Evolutionary conservation across 768 basidiomycete species (phyloP).

Genomic region (Boletus vermiculosoides): DNA sequence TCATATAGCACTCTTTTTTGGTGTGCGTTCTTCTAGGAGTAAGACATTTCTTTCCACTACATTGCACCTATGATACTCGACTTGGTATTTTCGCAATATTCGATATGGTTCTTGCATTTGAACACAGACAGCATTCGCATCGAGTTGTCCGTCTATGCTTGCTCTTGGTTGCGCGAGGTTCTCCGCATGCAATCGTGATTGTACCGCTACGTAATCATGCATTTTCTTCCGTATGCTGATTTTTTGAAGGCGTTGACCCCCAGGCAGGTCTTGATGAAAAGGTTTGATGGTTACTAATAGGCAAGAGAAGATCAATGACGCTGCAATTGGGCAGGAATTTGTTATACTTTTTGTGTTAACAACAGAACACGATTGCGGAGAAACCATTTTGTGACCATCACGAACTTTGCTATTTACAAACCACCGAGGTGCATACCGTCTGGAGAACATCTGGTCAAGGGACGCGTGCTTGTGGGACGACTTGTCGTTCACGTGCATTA

Average conservation of each 20-base stretch:
- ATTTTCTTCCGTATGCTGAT: not conserved
- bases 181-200: not conserved
- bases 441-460: slow-evolving; percentile 4
- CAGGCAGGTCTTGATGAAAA: slow-evolving; percentile 2
- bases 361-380: not conserved
- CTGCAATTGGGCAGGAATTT: not conserved
- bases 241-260: not conserved
- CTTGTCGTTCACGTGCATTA: too few relatives aligned
- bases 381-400: slow-evolving; percentile 1
- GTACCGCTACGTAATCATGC: slow-evolving; percentile 2
- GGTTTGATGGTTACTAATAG: slow-evolving; percentile 8
- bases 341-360: slow-evolving; percentile 3
- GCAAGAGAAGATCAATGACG: slow-evolving; percentile 2
- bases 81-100: slow-evolving; percentile 3
- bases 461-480: not conserved
- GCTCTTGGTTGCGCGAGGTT: not conserved
- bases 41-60: not conserved
- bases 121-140: not conserved
- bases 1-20: slow-evolving; percentile 5
- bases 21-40: slow-evolving; percentile 3
- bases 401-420: slow-evolving; percentile 13
- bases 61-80: slow-evolving; percentile 6
- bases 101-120: not conserved
- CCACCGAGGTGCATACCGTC: slow-evolving; percentile 7
- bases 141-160: not conserved